These are phyloP conservation scores for Suillus brevipes DNA, from an alignment of 768 basidiomycete genomes.

Conservation along the genomic window DNA sequence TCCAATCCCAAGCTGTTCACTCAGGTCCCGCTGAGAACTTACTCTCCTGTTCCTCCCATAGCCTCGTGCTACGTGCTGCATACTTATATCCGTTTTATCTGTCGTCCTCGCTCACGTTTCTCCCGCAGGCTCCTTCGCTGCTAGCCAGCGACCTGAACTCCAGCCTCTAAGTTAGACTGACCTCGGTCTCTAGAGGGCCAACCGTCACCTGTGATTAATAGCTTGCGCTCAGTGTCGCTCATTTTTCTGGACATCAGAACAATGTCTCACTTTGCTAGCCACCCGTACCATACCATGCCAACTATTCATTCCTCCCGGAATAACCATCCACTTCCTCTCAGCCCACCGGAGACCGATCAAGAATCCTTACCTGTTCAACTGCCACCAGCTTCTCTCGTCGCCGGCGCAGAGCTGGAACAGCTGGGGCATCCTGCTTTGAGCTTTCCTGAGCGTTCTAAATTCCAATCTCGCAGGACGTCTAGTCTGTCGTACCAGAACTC, in stretches of 20 bases:
- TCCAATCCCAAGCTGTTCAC: constrained; percentile 14
- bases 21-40: constrained; percentile 21
- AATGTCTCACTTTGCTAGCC: constrained; percentile 47
- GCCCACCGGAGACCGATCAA: constrained; percentile 43
- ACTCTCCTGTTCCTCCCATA: constrained; percentile 16
- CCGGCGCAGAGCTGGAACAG: constrained; percentile 19
- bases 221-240: not conserved
- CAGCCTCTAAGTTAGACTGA: not conserved
- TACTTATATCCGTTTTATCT: constrained; percentile 14
- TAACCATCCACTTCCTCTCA: constrained; percentile 28
- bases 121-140: not conserved
- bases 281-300: constrained; percentile 44
- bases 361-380: constrained; percentile 9
- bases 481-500: constrained; percentile 58
- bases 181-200: not conserved
- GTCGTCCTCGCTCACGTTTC: not conserved
- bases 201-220: not conserved
- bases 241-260: not conserved
- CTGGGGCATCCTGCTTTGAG: not conserved
- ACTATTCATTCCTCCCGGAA: constrained; percentile 35
- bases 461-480: constrained; percentile 45
- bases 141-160: constrained; percentile 8
- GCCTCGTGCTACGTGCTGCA: constrained; percentile 13
- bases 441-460: constrained; percentile 15
- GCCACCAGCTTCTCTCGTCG: not conserved